Conservation (phyloP, 2,329 filamentous ascomycete genomes). For the Calonectria naviculata region DNA sequence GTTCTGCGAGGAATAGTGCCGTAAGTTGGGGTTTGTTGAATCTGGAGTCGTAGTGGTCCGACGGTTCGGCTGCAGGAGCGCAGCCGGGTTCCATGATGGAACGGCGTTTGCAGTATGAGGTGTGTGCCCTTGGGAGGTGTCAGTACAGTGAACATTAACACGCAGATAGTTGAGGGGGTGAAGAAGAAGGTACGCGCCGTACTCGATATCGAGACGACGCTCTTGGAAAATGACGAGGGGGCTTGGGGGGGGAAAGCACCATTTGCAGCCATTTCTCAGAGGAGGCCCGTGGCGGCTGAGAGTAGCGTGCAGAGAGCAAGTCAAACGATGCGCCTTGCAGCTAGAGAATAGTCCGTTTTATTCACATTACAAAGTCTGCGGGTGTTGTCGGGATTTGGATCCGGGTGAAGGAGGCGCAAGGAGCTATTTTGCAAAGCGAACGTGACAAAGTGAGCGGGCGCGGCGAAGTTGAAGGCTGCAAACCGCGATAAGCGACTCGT, state of each 20-base stretch:
- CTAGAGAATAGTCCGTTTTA: conserved; percentile 26
- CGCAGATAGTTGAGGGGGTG: not conserved
- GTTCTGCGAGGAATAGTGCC: conserved; percentile 36
- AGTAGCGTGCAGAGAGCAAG: conserved; percentile 36
- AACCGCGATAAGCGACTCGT: conserved; percentile 41
- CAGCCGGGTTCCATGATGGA: conserved; percentile 55
- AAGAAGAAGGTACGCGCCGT: not conserved
- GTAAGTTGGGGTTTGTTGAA: conserved; percentile 37
- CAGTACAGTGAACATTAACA: conserved; percentile 6
- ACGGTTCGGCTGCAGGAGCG: conserved; percentile 52
- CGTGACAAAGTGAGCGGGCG: conserved; percentile 15
- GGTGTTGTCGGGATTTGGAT: not conserved
- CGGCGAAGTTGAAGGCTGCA: conserved; percentile 29
- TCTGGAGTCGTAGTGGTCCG: conserved; percentile 43
- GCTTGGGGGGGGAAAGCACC: conserved; percentile 32
- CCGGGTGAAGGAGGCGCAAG: not conserved
- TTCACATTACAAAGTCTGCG: conserved; percentile 36
- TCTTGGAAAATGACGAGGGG: not conserved
- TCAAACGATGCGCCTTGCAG: conserved; percentile 33
- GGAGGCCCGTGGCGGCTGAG: conserved; percentile 32
- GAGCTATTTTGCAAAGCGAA: conserved; percentile 21
- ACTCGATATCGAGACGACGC: not conserved
- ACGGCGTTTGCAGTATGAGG: conserved; percentile 40
- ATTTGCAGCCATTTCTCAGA: conserved; percentile 46
- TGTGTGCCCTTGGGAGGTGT: conserved; percentile 39